A percentile compares a stretch with the other conserved stretches of the same genome.
These are phyloP conservation scores for Pseudogymnoascus sp. DNA, from an alignment of 2,329 filamentous ascomycete genomes.

Conservation along the genomic window DNA sequence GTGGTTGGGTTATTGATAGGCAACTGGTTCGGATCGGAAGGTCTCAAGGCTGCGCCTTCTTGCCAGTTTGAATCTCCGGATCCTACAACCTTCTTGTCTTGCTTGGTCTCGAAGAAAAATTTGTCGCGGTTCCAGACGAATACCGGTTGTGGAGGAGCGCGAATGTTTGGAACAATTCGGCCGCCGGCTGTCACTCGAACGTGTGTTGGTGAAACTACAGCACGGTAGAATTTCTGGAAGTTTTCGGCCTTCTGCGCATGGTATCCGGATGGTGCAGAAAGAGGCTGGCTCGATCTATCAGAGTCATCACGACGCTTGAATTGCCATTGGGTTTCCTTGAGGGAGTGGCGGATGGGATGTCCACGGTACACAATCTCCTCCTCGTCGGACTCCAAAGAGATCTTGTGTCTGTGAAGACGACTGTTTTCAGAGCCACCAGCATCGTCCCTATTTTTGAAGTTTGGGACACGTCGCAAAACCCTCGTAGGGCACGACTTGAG, in stretches of 20 bases:
- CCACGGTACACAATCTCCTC: slow-evolving; percentile 9
- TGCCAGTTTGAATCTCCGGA: not conserved
- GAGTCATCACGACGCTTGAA: slow-evolving; percentile 24
- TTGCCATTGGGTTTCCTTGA: slow-evolving; percentile 19
- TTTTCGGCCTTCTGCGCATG: slow-evolving; percentile 52
- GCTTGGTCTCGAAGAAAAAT: slow-evolving; percentile 16
- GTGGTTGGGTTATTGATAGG: slow-evolving; percentile 1
- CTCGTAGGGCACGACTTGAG: slow-evolving; percentile 1
- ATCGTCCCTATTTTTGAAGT: not conserved
- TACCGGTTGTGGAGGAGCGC: slow-evolving; percentile 27
- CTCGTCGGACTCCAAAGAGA: slow-evolving; percentile 11
- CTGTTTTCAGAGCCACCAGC: not conserved
- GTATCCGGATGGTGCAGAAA: slow-evolving; percentile 45
- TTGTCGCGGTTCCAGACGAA: slow-evolving; percentile 24
- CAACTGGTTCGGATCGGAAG: not conserved
- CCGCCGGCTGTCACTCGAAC: slow-evolving; percentile 60
- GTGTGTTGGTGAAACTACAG: slow-evolving; percentile 59
- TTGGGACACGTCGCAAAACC: not conserved
- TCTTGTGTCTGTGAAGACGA: not conserved
- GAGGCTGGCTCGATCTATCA: slow-evolving; percentile 34
- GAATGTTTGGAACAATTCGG: slow-evolving; percentile 57
- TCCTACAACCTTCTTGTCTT: not conserved
- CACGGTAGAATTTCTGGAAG: slow-evolving; percentile 60
- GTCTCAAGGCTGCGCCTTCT: not conserved
- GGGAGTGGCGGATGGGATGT: not conserved